Percentiles rank a stretch among this genome's conserved stretches.
Evolutionary conservation across 805 yeast genomes (phyloP).

Genomic region (Saccharomyces kudriavzevii): DNA sequence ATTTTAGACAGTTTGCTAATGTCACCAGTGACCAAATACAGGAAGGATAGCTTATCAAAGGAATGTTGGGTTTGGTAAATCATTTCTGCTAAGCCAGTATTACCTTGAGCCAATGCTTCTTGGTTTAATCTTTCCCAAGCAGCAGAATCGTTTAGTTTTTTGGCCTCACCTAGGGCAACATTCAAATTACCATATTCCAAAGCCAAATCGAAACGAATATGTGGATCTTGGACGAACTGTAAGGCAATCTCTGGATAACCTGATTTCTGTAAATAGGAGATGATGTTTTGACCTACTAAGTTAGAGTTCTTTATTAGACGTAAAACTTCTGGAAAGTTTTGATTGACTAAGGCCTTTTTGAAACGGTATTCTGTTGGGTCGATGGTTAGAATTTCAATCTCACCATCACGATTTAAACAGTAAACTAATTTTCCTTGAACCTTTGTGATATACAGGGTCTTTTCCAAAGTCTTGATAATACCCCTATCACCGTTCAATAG

Average conservation of each 20-base stretch:
- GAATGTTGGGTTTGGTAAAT: conserved; percentile 80
- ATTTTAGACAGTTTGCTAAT: conserved; percentile 64
- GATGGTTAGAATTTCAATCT: conserved; percentile 65
- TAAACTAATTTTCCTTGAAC: conserved; percentile 65
- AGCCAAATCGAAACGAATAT: conserved; percentile 91
- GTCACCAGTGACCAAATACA: conserved; percentile 82
- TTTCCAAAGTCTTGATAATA: conserved; percentile 83
- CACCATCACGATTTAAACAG: conserved; percentile 79
- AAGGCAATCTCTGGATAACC: conserved; percentile 97
- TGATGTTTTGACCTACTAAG: conserved; percentile 94
- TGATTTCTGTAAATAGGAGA: conserved; percentile 85
- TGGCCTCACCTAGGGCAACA: conserved; percentile 86
- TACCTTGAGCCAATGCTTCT: conserved; percentile 88
- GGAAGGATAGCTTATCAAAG: conserved; percentile 83
- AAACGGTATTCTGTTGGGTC: conserved; percentile 97
- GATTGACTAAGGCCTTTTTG: conserved; percentile 84
- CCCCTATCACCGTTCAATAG: conserved; percentile 92
- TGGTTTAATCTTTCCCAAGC: conserved; percentile 78
- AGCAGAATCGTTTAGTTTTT: conserved; percentile 53
- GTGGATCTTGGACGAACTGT: conserved; percentile 94
- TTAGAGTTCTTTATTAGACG: conserved; percentile 82
- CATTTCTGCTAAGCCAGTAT: conserved; percentile 73
- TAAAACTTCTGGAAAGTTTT: conserved; percentile 84
- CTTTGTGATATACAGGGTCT: conserved; percentile 73
- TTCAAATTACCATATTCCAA: conserved; percentile 84